Percentiles rank a stretch among this genome's conserved stretches.
Conservation (phyloP, 225 moss, liverwort and hornwort species). For the Rhytidiadelphus loreus region DNA sequence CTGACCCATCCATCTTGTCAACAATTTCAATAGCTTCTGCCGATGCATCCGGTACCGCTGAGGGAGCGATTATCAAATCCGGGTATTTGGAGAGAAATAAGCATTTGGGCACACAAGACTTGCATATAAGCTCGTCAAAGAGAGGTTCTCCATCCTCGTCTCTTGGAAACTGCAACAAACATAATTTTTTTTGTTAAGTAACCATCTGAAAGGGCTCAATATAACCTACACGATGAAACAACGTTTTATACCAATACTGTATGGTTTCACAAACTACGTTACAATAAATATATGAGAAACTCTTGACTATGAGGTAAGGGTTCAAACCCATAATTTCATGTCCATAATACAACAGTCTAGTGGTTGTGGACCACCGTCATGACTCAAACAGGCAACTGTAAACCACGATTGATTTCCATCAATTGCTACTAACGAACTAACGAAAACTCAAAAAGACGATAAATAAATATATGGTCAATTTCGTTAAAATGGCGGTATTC, state of each 20-base stretch:
- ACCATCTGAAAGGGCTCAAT: background rate
- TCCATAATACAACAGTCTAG: background rate
- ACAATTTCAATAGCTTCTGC: conserved; percentile 12
- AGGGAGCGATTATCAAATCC: conserved; percentile 30
- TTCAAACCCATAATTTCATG: background rate
- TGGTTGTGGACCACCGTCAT: background rate
- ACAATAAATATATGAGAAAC: background rate
- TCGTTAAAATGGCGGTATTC: no score
- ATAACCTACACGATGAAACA: background rate
- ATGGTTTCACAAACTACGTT: background rate
- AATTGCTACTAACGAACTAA: background rate
- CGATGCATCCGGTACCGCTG: conserved; percentile 8
- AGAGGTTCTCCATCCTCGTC: conserved; percentile 76
- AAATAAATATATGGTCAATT: no score
- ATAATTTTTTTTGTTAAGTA: background rate
- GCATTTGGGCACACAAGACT: conserved; percentile 39
- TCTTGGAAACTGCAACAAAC: conserved; percentile 54
- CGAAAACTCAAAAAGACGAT: background rate
- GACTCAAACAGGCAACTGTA: background rate
- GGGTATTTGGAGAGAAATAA: conserved; percentile 54
- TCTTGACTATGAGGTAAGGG: background rate
- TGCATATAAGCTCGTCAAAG: conserved; percentile 68
- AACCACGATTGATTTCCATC: background rate
- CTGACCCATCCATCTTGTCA: conserved; percentile 12
- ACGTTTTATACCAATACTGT: background rate